Evolutionary conservation across 2,329 filamentous ascomycete genomes (phyloP).

Genomic region (Ambrosiella cleistominuta): DNA sequence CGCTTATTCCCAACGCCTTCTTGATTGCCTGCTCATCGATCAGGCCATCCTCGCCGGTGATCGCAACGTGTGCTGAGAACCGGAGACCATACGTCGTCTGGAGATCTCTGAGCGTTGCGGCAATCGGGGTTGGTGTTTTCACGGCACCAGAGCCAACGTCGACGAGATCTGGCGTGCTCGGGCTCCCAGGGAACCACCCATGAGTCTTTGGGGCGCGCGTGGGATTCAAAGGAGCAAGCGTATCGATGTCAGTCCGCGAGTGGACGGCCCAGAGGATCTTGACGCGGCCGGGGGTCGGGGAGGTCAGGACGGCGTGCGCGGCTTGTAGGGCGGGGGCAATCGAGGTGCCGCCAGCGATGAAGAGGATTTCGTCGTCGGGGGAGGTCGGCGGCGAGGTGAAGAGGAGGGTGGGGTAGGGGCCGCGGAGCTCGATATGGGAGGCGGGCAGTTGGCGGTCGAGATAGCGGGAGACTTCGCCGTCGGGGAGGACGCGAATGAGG

Average conservation of each 20-base stretch:
- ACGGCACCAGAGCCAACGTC: constrained; percentile 15
- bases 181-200: constrained; percentile 11
- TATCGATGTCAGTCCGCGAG: constrained; percentile 36
- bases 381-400: constrained; percentile 21
- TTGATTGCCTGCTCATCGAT: constrained; percentile 39
- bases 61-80: constrained; percentile 54
- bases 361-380: constrained; percentile 38
- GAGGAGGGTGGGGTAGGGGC: constrained; percentile 55
- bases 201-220: not conserved
- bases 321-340: constrained; percentile 80
- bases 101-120: constrained; percentile 44
- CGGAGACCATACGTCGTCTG: constrained; percentile 37
- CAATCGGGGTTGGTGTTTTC: constrained; percentile 30
- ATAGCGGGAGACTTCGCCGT: constrained; percentile 76
- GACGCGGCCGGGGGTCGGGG: constrained; percentile 24
- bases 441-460: constrained; percentile 47
- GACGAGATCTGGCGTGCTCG: constrained; percentile 4
- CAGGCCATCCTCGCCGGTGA: constrained; percentile 60
- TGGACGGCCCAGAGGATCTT: constrained; percentile 68
- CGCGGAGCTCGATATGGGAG: constrained; percentile 54
- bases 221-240: constrained; percentile 2
- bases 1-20: constrained; percentile 16
- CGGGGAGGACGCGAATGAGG: constrained; percentile 58
- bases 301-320: constrained; percentile 41
- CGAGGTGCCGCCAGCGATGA: constrained; percentile 82